These are phyloP conservation scores for Ceratocystis destructans DNA, from an alignment of 2,329 filamentous ascomycete genomes.

Conservation along the genomic window DNA sequence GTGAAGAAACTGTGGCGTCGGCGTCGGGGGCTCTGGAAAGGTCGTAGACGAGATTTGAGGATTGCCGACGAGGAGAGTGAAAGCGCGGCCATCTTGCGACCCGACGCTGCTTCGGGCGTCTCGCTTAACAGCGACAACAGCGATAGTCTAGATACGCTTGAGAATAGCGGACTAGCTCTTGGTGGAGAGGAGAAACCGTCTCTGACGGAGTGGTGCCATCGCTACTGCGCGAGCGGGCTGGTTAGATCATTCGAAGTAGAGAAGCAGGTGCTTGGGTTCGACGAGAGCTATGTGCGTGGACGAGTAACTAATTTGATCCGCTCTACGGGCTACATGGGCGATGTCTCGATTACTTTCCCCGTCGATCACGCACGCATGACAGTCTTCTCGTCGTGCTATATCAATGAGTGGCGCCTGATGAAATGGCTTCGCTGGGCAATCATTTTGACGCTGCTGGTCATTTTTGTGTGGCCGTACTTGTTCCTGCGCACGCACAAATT, in stretches of 20 bases:
- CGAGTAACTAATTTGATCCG: conserved; percentile 45
- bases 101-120: not conserved
- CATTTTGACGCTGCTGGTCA: conserved; percentile 51
- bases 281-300: conserved; percentile 38
- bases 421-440: conserved; percentile 51
- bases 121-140: not conserved
- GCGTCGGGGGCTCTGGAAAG: conserved; percentile 14
- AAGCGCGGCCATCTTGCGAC: not conserved
- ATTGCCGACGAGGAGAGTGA: conserved; percentile 24
- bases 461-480: conserved; percentile 58
- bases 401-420: conserved; percentile 52
- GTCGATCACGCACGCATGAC: conserved; percentile 42
- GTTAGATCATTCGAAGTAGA: conserved; percentile 44
- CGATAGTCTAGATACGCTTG: conserved; percentile 3
- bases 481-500: conserved; percentile 54
- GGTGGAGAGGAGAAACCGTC: conserved; percentile 9
- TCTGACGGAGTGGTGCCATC: conserved; percentile 49
- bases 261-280: conserved; percentile 45
- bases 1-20: conserved; percentile 13
- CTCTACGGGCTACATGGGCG: conserved; percentile 53
- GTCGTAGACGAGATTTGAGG: conserved; percentile 22
- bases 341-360: conserved; percentile 45
- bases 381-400: conserved; percentile 47
- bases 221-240: conserved; percentile 46
- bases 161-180: conserved; percentile 32